Evolutionary conservation across 805 yeast genomes (phyloP).

Genomic region (Citeromyces nyonsensis): DNA sequence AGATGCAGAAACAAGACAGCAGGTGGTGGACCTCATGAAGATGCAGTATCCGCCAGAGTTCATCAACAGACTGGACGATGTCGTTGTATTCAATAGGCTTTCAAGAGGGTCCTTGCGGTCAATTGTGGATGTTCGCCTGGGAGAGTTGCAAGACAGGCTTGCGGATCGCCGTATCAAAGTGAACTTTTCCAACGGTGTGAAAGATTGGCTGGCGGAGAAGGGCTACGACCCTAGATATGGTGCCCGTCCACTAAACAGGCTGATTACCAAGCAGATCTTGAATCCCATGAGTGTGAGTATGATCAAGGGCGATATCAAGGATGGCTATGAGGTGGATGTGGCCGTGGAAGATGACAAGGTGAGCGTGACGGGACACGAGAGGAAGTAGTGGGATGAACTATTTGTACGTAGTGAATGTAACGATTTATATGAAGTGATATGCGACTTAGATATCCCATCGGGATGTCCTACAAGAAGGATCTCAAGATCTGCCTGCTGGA

Average conservation of each 20-base stretch:
- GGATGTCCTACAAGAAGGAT: too few relatives aligned
- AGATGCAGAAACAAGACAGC: conserved; percentile 29
- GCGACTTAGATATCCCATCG: too few relatives aligned
- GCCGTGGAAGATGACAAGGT: conserved; percentile 21
- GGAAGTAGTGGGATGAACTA: too few relatives aligned
- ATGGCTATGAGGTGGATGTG: conserved; percentile 38
- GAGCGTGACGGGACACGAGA: conserved; percentile 1
- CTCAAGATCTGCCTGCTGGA: too few relatives aligned
- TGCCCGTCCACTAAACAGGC: conserved; percentile 89
- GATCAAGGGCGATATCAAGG: conserved; percentile 63
- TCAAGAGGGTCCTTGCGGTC: conserved; percentile 59
- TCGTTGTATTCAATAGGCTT: conserved; percentile 83
- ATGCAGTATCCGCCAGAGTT: conserved; percentile 85
- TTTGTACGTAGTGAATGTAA: too few relatives aligned
- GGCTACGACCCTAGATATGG: conserved; percentile 93
- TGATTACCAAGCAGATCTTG: conserved; percentile 69
- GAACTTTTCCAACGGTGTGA: conserved; percentile 41
- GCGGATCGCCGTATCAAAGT: conserved; percentile 60
- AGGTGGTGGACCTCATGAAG: conserved; percentile 57
- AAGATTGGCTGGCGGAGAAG: conserved; percentile 61
- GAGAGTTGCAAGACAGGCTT: conserved; percentile 69
- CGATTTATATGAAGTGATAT: too few relatives aligned
- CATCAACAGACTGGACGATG: conserved; percentile 85
- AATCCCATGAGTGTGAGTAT: conserved; percentile 77
- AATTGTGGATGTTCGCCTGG: conserved; percentile 75